Conservation (phyloP, 2,329 filamentous ascomycete species). For the Trichoderma breve region DNA sequence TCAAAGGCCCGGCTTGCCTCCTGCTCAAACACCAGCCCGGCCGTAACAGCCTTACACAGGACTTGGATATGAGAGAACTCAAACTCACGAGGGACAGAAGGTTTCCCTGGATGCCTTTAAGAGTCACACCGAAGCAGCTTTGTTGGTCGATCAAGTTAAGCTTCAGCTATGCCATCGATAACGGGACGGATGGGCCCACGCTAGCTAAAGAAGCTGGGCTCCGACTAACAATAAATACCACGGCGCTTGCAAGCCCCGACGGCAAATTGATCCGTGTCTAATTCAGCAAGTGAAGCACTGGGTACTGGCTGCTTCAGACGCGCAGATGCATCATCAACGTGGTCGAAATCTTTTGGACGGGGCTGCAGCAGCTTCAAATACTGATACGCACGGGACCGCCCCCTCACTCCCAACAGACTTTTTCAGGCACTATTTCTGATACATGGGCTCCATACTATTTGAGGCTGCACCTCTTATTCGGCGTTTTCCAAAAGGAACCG, state of each 20-base stretch:
- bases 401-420: neutral
- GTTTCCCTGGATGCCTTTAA: neutral
- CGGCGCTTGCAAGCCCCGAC: neutral
- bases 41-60: neutral
- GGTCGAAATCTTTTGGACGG: neutral
- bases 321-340: neutral
- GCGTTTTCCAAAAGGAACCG: neutral
- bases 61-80: neutral
- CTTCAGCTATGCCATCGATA: slow-evolving; percentile 6
- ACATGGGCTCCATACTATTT: neutral
- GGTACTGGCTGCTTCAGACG: neutral
- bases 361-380: neutral
- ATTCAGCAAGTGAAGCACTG: neutral
- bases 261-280: neutral
- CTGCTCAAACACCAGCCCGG: neutral
- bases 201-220: neutral
- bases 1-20: neutral
- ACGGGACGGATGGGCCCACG: slow-evolving; percentile 9
- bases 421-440: neutral
- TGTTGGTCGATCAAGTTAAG: neutral
- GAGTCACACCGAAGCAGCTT: neutral
- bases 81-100: neutral
- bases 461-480: neutral
- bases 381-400: neutral
- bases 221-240: neutral